Evolutionary conservation across 768 basidiomycete species (phyloP).

Genomic region (Lentinula edodes): DNA sequence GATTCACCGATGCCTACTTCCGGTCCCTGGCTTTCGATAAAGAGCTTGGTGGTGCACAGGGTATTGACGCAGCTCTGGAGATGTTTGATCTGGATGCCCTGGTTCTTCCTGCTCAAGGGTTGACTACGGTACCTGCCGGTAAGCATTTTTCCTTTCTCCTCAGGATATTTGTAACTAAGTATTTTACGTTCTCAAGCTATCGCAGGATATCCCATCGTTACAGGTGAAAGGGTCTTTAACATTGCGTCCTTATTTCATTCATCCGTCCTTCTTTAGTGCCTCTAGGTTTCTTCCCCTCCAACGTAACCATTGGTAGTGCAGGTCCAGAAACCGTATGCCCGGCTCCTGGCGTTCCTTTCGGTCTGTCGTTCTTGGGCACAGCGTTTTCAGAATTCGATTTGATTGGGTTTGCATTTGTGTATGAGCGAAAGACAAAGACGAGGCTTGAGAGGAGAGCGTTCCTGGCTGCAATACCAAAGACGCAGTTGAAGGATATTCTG

Average conservation of each 20-base stretch:
- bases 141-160: neutral
- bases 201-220: conserved; percentile 63
- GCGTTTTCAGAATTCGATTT: conserved; percentile 58
- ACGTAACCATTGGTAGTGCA: conserved; percentile 32
- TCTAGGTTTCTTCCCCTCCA: conserved; percentile 51
- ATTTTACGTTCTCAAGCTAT: conserved; percentile 30
- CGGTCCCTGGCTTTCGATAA: conserved; percentile 37
- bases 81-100: conserved; percentile 45
- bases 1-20: conserved; percentile 38
- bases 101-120: conserved; percentile 39
- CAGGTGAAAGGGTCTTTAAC: conserved; percentile 28
- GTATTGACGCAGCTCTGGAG: conserved; percentile 49
- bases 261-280: conserved; percentile 34
- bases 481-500: conserved; percentile 26
- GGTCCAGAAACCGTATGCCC: conserved; percentile 40
- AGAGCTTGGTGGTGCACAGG: conserved; percentile 42
- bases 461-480: conserved; percentile 49
- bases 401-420: conserved; percentile 55
- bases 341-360: conserved; percentile 55
- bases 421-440: conserved; percentile 58
- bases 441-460: conserved; percentile 44
- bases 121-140: conserved; percentile 34
- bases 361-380: conserved; percentile 56
- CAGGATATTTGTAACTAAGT: no score
- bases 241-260: neutral